These are phyloP conservation scores for Cystobasidium onofrii DNA, from an alignment of 768 basidiomycete species.

Conservation along the genomic window DNA sequence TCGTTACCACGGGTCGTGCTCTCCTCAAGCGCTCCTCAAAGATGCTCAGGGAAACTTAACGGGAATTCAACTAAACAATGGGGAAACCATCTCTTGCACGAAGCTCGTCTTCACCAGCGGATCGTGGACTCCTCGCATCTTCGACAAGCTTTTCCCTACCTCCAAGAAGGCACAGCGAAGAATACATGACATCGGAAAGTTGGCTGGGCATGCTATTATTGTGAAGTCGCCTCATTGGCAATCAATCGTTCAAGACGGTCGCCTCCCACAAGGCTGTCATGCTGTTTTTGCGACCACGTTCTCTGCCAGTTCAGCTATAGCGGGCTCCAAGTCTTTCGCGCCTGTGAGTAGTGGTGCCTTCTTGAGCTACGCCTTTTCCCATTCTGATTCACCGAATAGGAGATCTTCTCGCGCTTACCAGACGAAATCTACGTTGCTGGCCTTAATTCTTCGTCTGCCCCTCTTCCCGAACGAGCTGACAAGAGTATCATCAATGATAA, in stretches of 20 bases:
- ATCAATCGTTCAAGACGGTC: neutral
- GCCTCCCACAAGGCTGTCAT: slow-evolving; percentile 5
- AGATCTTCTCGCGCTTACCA: slow-evolving; percentile 17
- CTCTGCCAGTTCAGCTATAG: neutral
- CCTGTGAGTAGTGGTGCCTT: neutral
- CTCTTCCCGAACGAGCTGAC: neutral
- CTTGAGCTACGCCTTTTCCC: neutral
- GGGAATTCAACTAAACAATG: neutral
- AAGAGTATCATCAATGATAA: neutral
- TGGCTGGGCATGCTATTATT: slow-evolving; percentile 20
- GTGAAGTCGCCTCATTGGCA: slow-evolving; percentile 17
- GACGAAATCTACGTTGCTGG: slow-evolving; percentile 24
- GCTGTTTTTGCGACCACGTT: slow-evolving; percentile 22
- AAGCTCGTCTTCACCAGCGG: slow-evolving; percentile 7
- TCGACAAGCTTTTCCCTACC: neutral
- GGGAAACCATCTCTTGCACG: slow-evolving; percentile 2
- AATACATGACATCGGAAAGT: neutral
- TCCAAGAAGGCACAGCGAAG: neutral
- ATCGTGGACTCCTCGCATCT: neutral
- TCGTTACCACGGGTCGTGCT: neutral
- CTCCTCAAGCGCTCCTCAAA: neutral
- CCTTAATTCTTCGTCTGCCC: neutral
- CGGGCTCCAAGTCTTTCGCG: neutral
- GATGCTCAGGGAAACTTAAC: neutral
- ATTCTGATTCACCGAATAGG: neutral